These are phyloP conservation scores for Kluyveromyces sp. DNA, from an alignment of 1,139 yeast species.

Conservation along the genomic window DNA sequence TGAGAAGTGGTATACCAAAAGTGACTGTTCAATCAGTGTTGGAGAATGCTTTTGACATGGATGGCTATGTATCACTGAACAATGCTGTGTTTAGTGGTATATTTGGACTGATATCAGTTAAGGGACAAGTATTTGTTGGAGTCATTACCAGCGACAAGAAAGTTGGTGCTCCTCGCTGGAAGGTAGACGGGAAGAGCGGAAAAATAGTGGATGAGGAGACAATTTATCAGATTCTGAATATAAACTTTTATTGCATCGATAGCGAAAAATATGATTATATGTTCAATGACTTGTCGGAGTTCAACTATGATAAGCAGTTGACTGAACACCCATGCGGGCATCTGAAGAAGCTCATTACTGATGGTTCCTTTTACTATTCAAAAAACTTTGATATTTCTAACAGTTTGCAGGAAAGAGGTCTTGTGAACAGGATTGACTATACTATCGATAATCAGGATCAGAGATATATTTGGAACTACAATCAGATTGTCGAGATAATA, in stretches of 20 bases:
- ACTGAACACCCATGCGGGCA: conserved; percentile 54
- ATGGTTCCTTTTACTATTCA: conserved; percentile 63
- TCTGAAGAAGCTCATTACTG: conserved; percentile 47
- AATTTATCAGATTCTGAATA: conserved; percentile 47
- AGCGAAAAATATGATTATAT: conserved; percentile 46
- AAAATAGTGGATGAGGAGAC: conserved; percentile 38
- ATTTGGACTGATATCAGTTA: conserved; percentile 52
- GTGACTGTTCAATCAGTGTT: conserved; percentile 36
- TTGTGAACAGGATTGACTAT: conserved; percentile 36
- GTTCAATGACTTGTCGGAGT: conserved; percentile 28
- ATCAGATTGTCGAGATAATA: conserved; percentile 50
- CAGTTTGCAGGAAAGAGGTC: conserved; percentile 49
- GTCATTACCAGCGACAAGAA: conserved; percentile 50
- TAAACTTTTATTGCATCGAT: conserved; percentile 57
- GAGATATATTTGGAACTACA: conserved; percentile 60
- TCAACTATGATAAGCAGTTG: conserved; percentile 33
- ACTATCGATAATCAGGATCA: conserved; percentile 41
- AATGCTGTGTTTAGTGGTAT: conserved; percentile 44
- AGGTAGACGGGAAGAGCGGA: conserved; percentile 10
- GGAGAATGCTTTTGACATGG: conserved; percentile 16
- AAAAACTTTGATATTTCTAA: conserved; percentile 59
- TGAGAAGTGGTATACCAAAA: conserved; percentile 8
- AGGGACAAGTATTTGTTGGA: conserved; percentile 49
- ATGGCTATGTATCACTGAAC: conserved; percentile 38
- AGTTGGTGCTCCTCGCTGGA: conserved; percentile 51